Evolutionary conservation across 2,329 filamentous ascomycete genomes (phyloP), one percentile per base, ranked within the genome.

Genomic region (Fusarium beomiforme): DNA sequence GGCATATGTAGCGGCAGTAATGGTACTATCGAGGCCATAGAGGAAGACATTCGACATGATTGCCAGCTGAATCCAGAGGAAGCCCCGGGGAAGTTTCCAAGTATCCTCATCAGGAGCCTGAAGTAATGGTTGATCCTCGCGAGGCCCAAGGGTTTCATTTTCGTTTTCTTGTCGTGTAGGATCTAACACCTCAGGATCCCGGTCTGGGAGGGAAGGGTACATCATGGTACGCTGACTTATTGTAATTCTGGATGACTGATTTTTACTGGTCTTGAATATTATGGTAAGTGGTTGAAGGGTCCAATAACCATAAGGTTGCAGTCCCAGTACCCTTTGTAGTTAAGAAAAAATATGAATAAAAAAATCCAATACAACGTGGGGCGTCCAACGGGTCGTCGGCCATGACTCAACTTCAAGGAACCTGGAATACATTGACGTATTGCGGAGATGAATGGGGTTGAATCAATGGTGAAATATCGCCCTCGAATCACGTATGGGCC

Each of bases 1-100:
- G 5, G 90, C 90, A 76, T 94, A 92, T 3, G 89, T 92, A 4
- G 91, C 89, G 0, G 91, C 91, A 77, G 92, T 94, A 60, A 94
- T 85, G 1, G 92, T 94, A 6, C 89, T 88, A 77, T 94, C 92
- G 72, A 93, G 93, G 5, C 88, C 89, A 29, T 87, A 87, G 12
- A 91, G 83, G 64, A 91, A 91, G 10, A 91, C 88, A 67, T 91
- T 91, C 44, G 86, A 84, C 82, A 90, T 89, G 72, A 91, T 89
- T 33, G 89, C 87, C 11, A 88, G 77, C 79, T 90, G 83, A 53
- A 90, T 88, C 85, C 85, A 87, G 39, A 84, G 17, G 68, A 90
- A 89, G n/a, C 86, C 85, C 5, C 75, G 73, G 1, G 86, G 85
- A 2, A 85, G 81, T n/a, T 77, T 82, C 87, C 87, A 89, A 2